Evolutionary conservation across 106 monocot genomes (phyloP), one percentile per base, ranked within the genome.

Genomic region (Iris macrosiphon): DNA sequence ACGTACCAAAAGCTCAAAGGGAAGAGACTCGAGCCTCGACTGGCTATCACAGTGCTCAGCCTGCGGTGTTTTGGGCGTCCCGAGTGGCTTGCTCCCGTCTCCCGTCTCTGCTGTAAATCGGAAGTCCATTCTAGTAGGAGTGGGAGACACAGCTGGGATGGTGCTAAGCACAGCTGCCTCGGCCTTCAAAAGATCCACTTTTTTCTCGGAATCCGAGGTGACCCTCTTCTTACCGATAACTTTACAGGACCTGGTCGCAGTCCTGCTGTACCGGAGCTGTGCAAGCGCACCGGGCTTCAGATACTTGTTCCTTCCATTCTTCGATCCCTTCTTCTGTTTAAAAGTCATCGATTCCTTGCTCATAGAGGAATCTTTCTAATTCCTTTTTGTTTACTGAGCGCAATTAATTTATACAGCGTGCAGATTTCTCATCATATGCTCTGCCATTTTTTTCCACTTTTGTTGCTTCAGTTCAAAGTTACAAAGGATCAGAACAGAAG

Each of bases 11-110:
- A 98, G 10, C 14, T 98, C 98, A 16, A 80, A 58, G 7, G 96
- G 96, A 40, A 98, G 83, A 37, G 90, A 77, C 67, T 98, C 96
- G 39, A 98, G 77, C 27, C 79, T 76, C 11, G 86, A 90, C 31
- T 68, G 48, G 15, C 77, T 65, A 8, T 75, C 75, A 45, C 23
- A 61, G n/a, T n/a, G n/a, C 0, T 53, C 49, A 3, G 11, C 48
- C 34, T 70, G 13, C 41, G 86, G 75, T 18, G 77, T 74, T 73
- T 68, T 90, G 0, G 96, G 96, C 15, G 90, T 89, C 47, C 61
- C 72, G 30, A 63, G 41, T 34, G 48, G 62, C 20, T 46, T 65
- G 4, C 7, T 64, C 14, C 15, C 74, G 61, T 78, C 65, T 12
- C n/a, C 13, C 7, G 32, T 7, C 46, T 66, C 68, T 4, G 12